phyloP scores from a whole-genome alignment of 2,329 filamentous ascomycete genomes.

The Ascochyta pisi region DNA sequence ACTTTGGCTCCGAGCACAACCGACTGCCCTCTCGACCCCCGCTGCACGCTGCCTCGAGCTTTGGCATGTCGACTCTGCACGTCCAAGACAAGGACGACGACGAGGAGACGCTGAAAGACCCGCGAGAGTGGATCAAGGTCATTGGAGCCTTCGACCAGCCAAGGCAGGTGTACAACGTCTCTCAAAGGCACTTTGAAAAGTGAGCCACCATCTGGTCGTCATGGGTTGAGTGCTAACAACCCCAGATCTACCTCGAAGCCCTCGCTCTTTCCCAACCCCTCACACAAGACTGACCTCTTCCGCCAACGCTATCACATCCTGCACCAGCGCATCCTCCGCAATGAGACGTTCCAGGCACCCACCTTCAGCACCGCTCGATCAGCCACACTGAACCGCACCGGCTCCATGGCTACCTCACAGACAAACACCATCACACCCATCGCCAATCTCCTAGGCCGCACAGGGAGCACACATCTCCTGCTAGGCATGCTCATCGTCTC shows the following conservation, averaged over 20 bases:
- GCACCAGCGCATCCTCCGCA: constrained; percentile 88
- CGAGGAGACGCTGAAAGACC: constrained; percentile 68
- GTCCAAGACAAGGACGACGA: constrained; percentile 60
- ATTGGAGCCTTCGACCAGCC: constrained; percentile 87
- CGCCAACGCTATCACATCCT: constrained; percentile 91
- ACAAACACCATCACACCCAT: constrained; percentile 89
- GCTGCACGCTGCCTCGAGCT: constrained; percentile 69
- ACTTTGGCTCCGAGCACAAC: constrained; percentile 59
- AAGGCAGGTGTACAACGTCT: constrained; percentile 74
- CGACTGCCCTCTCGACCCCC: constrained; percentile 39
- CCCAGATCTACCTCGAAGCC: constrained; percentile 50
- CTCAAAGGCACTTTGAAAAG: constrained; percentile 91
- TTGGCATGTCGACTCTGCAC: constrained; percentile 60
- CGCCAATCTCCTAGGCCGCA: constrained; percentile 75
- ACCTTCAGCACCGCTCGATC: constrained; percentile 68
- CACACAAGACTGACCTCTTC: constrained; percentile 85
- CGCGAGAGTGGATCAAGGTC: constrained; percentile 83
- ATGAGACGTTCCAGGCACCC: constrained; percentile 89
- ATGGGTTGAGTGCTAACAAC: constrained; percentile 18
- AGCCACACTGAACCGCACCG: constrained; percentile 62
- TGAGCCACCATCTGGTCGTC: constrained; percentile 42
- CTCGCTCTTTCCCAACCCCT: constrained; percentile 70
- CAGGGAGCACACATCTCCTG: constrained; percentile 83
- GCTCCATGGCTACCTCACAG: constrained; percentile 60
- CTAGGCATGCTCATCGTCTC: constrained; percentile 82